These are phyloP conservation scores for Wickerhamomyces ciferrii DNA, from an alignment of 805 yeast genomes.

Conservation along the genomic window DNA sequence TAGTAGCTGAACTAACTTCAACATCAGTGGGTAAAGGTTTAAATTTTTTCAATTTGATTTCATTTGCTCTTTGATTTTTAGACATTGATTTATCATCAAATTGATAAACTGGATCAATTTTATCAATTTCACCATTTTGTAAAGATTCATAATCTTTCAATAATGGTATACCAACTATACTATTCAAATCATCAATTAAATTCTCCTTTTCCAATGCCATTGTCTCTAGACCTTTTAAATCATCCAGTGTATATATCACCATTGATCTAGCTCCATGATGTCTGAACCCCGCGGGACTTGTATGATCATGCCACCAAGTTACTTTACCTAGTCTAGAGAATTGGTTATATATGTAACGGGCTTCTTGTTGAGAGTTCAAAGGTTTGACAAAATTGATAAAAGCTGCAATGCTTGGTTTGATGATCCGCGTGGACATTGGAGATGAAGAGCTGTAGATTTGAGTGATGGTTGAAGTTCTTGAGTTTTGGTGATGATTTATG, in stretches of 20 bases:
- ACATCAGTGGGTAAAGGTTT: background rate
- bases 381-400: conserved; percentile 7
- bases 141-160: background rate
- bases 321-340: conserved; percentile 5
- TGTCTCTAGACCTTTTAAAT: background rate
- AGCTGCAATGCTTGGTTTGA: conserved; percentile 4
- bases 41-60: background rate
- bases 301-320: conserved; percentile 10
- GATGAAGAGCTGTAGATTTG: background rate
- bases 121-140: background rate
- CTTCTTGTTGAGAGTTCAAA: background rate
- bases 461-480: background rate
- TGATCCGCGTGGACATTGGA: background rate
- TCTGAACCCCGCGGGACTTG: conserved; percentile 7
- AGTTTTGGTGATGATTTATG: background rate
- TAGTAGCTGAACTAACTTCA: background rate
- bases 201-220: background rate
- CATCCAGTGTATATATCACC: conserved; percentile 5
- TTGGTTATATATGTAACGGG: conserved; percentile 5
- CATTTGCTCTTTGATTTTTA: background rate
- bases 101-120: background rate
- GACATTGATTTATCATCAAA: background rate
- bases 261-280: conserved; percentile 10
- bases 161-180: conserved; percentile 5
- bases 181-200: background rate